phyloP scores from a whole-genome alignment of 2,329 filamentous ascomycete genomes.

The Dryadomyces quercus-mongolicae region DNA sequence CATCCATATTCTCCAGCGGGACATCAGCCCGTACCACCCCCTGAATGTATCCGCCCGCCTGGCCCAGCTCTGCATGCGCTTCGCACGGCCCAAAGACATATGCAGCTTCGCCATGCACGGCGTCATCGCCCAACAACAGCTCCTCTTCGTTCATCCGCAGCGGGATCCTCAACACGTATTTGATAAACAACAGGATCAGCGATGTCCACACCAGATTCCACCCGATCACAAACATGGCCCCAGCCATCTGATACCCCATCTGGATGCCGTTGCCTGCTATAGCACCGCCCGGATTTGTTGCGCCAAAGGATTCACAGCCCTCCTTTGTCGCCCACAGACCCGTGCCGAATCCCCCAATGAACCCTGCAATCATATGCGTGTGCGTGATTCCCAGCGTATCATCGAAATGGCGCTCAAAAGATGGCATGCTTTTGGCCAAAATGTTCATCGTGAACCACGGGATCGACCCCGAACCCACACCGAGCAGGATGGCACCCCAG shows the following conservation, averaged over 20 bases:
- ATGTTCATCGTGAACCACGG: conserved; percentile 38
- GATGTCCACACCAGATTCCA: conserved; percentile 38
- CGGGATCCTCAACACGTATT: conserved; percentile 32
- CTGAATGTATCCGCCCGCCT: conserved; percentile 13
- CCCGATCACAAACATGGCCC: conserved; percentile 34
- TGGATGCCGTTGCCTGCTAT: conserved; percentile 37
- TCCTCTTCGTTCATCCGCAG: conserved; percentile 33
- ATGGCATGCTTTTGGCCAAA: conserved; percentile 23
- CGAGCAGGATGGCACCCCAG: conserved; percentile 37
- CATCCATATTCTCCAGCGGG: background rate
- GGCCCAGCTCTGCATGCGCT: conserved; percentile 11
- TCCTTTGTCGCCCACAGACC: conserved; percentile 34
- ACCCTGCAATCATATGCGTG: conserved; percentile 34
- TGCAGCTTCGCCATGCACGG: conserved; percentile 33
- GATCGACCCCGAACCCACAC: conserved; percentile 28
- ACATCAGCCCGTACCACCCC: conserved; percentile 5
- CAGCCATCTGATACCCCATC: conserved; percentile 35
- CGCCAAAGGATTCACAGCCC: conserved; percentile 31
- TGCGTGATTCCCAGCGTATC: conserved; percentile 16
- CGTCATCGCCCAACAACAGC: conserved; percentile 32
- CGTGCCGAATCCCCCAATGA: conserved; percentile 30
- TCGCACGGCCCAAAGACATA: conserved; percentile 21
- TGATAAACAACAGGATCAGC: conserved; percentile 36
- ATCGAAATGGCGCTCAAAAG: conserved; percentile 14
- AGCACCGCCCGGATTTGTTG: conserved; percentile 31